Conservation (phyloP, 495 filamentous ascomycete species). For the Bathelium albidoporum region DNA sequence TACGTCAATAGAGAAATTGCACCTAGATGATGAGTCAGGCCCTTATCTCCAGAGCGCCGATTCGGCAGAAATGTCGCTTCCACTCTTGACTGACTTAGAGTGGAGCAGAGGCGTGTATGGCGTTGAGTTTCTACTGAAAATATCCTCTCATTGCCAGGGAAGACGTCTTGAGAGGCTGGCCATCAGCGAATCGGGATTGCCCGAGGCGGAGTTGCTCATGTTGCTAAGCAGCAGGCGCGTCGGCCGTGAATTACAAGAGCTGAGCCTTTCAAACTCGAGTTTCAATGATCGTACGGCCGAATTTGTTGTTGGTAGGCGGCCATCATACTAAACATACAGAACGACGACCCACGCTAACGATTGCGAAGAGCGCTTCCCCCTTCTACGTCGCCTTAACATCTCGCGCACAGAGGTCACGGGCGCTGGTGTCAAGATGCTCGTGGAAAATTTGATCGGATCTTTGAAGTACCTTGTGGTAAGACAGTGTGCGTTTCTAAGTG, state of each 20-base stretch:
- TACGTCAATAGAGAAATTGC: neutral
- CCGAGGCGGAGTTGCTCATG: neutral
- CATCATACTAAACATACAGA: neutral
- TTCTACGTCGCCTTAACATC: conserved; percentile 18
- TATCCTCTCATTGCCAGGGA: neutral
- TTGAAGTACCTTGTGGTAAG: conserved; percentile 21
- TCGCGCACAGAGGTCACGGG: conserved; percentile 22
- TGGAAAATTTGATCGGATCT: conserved; percentile 10
- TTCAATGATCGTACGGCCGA: neutral
- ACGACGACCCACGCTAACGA: neutral
- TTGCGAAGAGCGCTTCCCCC: neutral
- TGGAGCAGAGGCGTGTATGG: neutral
- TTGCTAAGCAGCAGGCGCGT: neutral
- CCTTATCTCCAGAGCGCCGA: neutral
- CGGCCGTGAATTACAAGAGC: neutral
- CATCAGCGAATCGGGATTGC: neutral
- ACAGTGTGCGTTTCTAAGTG: conserved; percentile 17
- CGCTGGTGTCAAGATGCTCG: conserved; percentile 23
- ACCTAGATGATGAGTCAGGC: neutral
- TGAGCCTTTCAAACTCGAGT: neutral
- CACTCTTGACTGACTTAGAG: neutral
- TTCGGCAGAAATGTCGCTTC: neutral
- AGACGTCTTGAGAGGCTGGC: neutral
- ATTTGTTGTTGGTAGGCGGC: neutral
- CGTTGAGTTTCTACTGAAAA: neutral